Conservation (phyloP, 805 yeast species). For the Candida michaelii region DNA sequence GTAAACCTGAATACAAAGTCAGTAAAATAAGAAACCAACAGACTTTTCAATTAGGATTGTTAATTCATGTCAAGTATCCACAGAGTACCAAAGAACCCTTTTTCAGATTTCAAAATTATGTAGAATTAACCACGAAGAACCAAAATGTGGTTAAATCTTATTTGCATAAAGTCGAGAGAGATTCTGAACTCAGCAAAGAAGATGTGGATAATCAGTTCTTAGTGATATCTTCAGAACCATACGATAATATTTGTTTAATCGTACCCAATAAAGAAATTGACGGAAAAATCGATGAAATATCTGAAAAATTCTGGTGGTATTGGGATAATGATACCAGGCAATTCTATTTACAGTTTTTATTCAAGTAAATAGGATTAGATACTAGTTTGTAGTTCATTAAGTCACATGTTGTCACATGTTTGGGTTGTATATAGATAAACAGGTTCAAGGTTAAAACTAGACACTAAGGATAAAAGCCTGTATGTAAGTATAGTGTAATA, state of each 20-base stretch:
- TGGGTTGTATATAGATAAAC: too few species aligned
- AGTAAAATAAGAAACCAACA: conserved; percentile 66
- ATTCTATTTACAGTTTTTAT: conserved; percentile 64
- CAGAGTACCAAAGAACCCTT: conserved; percentile 54
- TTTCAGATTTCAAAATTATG: conserved; percentile 73
- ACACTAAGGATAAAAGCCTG: too few species aligned
- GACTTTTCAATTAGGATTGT: conserved; percentile 60
- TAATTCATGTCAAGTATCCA: conserved; percentile 60
- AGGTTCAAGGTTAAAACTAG: too few species aligned
- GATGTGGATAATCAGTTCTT: conserved; percentile 52
- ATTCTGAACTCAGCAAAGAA: conserved; percentile 1
- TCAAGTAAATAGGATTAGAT: neutral
- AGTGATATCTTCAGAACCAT: conserved; percentile 86
- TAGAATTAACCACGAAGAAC: conserved; percentile 54
- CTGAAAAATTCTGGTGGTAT: conserved; percentile 55
- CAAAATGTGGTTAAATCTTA: conserved; percentile 33
- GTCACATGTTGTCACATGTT: too few species aligned
- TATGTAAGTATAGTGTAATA: neutral
- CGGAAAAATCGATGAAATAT: conserved; percentile 28
- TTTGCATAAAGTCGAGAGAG: conserved; percentile 14
- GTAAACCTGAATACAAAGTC: conserved; percentile 69
- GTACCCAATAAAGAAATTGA: conserved; percentile 62
- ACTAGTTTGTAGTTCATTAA: too few species aligned
- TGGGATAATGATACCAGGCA: conserved; percentile 73
- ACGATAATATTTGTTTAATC: conserved; percentile 75